phyloP scores from a whole-genome alignment of 768 basidiomycete genomes.

The Lentinus tigrinus region DNA sequence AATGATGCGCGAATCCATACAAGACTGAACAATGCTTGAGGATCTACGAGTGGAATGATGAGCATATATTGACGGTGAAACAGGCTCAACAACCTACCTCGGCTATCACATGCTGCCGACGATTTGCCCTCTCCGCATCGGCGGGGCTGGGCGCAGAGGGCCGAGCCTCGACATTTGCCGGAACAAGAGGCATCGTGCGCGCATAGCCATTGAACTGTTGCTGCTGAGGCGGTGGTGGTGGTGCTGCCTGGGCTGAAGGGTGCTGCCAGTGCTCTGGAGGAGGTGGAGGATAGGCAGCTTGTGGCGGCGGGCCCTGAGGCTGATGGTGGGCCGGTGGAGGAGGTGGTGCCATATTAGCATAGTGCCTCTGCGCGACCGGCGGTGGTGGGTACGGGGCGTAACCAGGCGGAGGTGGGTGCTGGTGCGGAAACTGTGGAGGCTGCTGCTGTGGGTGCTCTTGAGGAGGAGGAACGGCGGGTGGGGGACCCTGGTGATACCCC shows the following conservation, averaged over 20 bases:
- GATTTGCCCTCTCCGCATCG: constrained; percentile 37
- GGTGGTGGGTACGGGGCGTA: constrained; percentile 29
- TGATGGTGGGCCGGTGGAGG: constrained; percentile 25
- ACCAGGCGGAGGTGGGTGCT: constrained; percentile 11
- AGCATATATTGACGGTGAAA: not conserved
- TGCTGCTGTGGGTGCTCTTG: constrained; percentile 44
- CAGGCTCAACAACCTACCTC: constrained; percentile 35
- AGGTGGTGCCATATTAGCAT: constrained; percentile 12
- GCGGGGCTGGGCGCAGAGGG: constrained; percentile 30
- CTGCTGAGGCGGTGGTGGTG: constrained; percentile 8
- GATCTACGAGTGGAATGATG: constrained; percentile 40
- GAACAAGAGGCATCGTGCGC: constrained; percentile 40
- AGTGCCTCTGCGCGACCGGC: constrained; percentile 19
- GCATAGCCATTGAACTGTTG: constrained; percentile 29
- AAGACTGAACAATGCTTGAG: constrained; percentile 59
- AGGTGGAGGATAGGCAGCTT: constrained; percentile 16
- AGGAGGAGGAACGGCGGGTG: constrained; percentile 32
- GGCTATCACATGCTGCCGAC: constrained; percentile 29
- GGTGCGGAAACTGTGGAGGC: constrained; percentile 35
- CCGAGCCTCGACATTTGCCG: constrained; percentile 42
- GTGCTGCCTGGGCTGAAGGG: constrained; percentile 14
- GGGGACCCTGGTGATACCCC: constrained; percentile 36
- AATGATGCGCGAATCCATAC: constrained; percentile 65
- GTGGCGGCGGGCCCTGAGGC: constrained; percentile 10
- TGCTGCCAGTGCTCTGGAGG: constrained; percentile 27